phyloP scores from a whole-genome alignment of 306 rosid species.

The Citrullus mucosospermus region DNA sequence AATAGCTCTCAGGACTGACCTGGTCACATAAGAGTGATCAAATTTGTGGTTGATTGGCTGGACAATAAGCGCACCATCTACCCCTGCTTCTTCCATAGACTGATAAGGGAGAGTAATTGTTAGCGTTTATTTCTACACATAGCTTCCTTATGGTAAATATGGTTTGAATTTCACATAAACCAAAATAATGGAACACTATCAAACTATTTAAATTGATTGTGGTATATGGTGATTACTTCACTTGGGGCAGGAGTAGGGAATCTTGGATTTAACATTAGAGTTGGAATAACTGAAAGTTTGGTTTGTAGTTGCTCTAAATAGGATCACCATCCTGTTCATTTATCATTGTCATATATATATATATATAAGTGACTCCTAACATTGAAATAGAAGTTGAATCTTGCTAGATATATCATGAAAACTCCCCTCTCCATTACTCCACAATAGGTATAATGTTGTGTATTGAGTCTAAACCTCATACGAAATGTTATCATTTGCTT shows the following conservation, averaged over 20 bases:
- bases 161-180: neutral
- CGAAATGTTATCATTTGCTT: too few species aligned
- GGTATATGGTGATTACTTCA: neutral
- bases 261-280: neutral
- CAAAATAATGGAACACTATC: neutral
- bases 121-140: neutral
- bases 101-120: neutral
- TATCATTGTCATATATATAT: too few species aligned
- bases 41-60: constrained; percentile 89
- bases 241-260: neutral
- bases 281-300: neutral
- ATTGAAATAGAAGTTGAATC: too few species aligned
- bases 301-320: too few species aligned
- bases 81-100: constrained; percentile 87
- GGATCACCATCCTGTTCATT: too few species aligned
- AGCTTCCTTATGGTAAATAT: neutral
- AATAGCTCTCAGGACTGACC: constrained; percentile 22
- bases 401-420: neutral
- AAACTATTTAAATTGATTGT: neutral
- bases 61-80: constrained; percentile 76
- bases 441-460: neutral
- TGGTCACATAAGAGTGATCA: constrained; percentile 78
- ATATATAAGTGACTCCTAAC: too few species aligned
- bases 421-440: neutral
- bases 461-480: too few species aligned